A percentile compares a stretch with the other conserved stretches of the same genome.
phyloP scores from a whole-genome alignment of 2,329 filamentous ascomycete genomes.

The Aspergillus jensenii region DNA sequence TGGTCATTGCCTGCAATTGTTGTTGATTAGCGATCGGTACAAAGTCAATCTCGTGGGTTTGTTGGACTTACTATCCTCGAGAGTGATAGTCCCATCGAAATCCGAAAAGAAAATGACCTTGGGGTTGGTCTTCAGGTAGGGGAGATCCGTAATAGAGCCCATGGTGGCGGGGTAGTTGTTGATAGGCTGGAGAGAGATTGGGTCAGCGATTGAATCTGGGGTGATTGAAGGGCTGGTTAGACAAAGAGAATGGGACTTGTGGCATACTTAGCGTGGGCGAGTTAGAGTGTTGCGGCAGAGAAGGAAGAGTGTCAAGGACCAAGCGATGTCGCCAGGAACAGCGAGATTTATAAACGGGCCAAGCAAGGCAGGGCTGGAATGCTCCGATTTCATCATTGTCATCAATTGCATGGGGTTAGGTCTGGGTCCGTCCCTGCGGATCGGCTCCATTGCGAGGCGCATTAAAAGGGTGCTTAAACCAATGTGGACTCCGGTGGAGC shows the following conservation, averaged over 20 bases:
- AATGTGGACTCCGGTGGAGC: slow-evolving; percentile 9
- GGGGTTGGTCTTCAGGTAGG: slow-evolving; percentile 59
- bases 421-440: slow-evolving; percentile 13
- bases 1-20: too few species aligned
- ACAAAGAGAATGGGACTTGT: not conserved
- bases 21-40: slow-evolving; percentile 32
- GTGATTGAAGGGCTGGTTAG: not conserved
- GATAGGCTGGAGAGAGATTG: not conserved
- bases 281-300: not conserved
- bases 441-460: slow-evolving; percentile 7
- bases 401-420: not conserved
- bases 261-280: not conserved
- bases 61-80: slow-evolving; percentile 58
- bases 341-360: not conserved
- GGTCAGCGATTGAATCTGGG: not conserved
- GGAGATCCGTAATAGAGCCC: slow-evolving; percentile 33
- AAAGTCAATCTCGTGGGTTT: slow-evolving; percentile 12
- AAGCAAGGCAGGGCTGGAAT: not conserved
- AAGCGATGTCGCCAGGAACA: not conserved
- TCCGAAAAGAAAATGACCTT: slow-evolving; percentile 98
- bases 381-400: not conserved
- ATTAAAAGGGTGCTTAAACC: slow-evolving; percentile 2
- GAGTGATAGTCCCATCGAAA: slow-evolving; percentile 94
- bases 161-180: slow-evolving; percentile 22
- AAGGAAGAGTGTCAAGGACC: not conserved